Conservation (phyloP, 495 filamentous ascomycete genomes). For the Daldinia concentrica region DNA sequence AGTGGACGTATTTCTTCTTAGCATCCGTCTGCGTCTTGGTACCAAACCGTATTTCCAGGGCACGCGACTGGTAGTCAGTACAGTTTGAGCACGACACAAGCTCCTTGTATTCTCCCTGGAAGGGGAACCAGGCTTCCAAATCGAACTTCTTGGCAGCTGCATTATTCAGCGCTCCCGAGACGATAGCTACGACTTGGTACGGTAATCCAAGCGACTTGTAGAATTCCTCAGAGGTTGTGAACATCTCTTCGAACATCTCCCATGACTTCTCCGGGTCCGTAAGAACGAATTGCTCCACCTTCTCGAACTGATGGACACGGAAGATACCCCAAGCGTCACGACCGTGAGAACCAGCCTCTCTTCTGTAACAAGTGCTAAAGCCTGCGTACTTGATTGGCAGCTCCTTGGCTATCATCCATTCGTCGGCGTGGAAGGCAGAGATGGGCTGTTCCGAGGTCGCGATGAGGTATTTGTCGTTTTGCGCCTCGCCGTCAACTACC, state of each 20-base stretch:
- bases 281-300: constrained; percentile 95
- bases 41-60: constrained; percentile 86
- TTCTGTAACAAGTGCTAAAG: constrained; percentile 92
- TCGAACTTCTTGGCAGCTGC: constrained; percentile 95
- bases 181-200: constrained; percentile 90
- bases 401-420: constrained; percentile 88
- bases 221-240: constrained; percentile 88
- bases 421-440: constrained; percentile 88
- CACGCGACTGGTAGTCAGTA: constrained; percentile 92
- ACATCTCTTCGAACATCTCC: constrained; percentile 94
- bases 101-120: constrained; percentile 96
- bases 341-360: constrained; percentile 91
- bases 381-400: constrained; percentile 82
- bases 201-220: constrained; percentile 90
- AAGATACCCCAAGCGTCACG: constrained; percentile 99
- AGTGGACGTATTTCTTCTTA: constrained; percentile 94
- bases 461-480: constrained; percentile 96
- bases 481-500: constrained; percentile 84
- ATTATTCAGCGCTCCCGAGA: constrained; percentile 93
- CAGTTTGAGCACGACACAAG: constrained; percentile 96
- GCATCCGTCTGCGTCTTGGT: constrained; percentile 78
- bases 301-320: constrained; percentile 98
- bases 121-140: constrained; percentile 97
- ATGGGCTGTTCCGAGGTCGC: constrained; percentile 97
- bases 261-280: constrained; percentile 95